Percentiles rank a stretch among this genome's conserved stretches.
These are phyloP conservation scores for Capsella bursapastoris DNA, from an alignment of 345 rosid genomes.

Conservation along the genomic window DNA sequence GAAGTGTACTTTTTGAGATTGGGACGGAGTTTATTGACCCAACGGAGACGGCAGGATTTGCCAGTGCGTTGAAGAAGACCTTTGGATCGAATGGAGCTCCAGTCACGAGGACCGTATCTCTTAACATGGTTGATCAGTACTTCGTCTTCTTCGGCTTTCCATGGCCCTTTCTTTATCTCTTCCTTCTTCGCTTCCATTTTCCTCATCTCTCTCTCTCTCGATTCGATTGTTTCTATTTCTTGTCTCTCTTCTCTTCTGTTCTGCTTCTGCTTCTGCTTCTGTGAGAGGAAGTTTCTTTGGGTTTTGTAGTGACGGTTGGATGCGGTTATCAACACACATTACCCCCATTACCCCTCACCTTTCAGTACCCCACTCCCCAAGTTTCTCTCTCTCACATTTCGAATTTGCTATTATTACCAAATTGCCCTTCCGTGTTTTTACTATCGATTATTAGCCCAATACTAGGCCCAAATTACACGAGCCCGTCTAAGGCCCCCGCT, in stretches of 20 bases:
- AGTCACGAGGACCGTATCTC: constrained; percentile 83
- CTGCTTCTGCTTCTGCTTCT: background rate
- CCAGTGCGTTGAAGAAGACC: constrained; percentile 87
- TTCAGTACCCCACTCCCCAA: constrained; percentile 48
- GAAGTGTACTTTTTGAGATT: constrained; percentile 70
- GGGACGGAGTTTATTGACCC: constrained; percentile 97
- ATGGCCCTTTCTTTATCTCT: constrained; percentile 83
- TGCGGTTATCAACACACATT: constrained; percentile 46
- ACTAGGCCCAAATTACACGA: constrained; percentile 15
- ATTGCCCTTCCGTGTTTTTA: background rate
- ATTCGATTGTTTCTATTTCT: background rate
- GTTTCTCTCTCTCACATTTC: constrained; percentile 48
- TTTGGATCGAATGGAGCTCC: constrained; percentile 99
- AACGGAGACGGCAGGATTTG: constrained; percentile 95
- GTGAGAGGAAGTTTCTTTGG: constrained; percentile 26
- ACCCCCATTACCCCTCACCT: constrained; percentile 43
- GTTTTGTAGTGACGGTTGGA: constrained; percentile 49
- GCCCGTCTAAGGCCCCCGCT: background rate
- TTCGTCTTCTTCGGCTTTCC: constrained; percentile 93
- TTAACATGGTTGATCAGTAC: constrained; percentile 74
- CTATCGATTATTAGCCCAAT: background rate
- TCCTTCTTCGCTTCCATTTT: constrained; percentile 54
- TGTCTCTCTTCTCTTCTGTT: background rate
- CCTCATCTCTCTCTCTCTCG: constrained; percentile 17
- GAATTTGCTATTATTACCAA: background rate